phyloP scores from a whole-genome alignment of 192 early-diverging fungal species.

The Umbelopsis sp. region DNA sequence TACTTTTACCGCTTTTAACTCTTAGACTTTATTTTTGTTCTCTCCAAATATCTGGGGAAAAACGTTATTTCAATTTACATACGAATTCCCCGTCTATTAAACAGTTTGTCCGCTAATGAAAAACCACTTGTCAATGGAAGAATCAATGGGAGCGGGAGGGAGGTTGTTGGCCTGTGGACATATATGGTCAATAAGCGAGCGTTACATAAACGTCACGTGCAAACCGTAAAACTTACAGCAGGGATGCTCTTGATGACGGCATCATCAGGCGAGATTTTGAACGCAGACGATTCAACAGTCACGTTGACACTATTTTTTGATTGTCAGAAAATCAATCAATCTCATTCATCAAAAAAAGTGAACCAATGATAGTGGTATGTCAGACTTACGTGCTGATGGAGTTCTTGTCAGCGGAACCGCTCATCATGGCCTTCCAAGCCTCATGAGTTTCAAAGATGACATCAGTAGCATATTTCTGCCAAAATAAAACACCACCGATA shows the following conservation, averaged over 20 bases:
- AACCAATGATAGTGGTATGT: slow-evolving; percentile 2
- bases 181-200: slow-evolving; percentile 14
- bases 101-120: slow-evolving; percentile 84
- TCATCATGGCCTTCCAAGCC: slow-evolving; percentile 88
- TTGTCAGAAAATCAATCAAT: slow-evolving; percentile 20
- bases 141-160: slow-evolving; percentile 71
- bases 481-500: not conserved
- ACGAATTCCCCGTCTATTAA: slow-evolving; percentile 33
- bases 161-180: slow-evolving; percentile 42
- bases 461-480: slow-evolving; percentile 82
- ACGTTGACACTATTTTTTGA: slow-evolving; percentile 61
- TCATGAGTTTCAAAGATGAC: slow-evolving; percentile 92
- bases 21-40: not conserved
- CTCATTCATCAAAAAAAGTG: not conserved
- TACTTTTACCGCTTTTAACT: not conserved
- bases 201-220: slow-evolving; percentile 22
- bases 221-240: slow-evolving; percentile 44
- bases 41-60: slow-evolving; percentile 5
- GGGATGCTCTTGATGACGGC: slow-evolving; percentile 61
- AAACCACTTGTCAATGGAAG: slow-evolving; percentile 99
- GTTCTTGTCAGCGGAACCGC: slow-evolving; percentile 67
- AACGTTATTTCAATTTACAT: not conserved
- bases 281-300: slow-evolving; percentile 73
- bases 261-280: slow-evolving; percentile 61
- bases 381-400: slow-evolving; percentile 69